Evolutionary conservation across 495 filamentous ascomycete genomes (phyloP).

Genomic region (Chaetomium cochliodes): DNA sequence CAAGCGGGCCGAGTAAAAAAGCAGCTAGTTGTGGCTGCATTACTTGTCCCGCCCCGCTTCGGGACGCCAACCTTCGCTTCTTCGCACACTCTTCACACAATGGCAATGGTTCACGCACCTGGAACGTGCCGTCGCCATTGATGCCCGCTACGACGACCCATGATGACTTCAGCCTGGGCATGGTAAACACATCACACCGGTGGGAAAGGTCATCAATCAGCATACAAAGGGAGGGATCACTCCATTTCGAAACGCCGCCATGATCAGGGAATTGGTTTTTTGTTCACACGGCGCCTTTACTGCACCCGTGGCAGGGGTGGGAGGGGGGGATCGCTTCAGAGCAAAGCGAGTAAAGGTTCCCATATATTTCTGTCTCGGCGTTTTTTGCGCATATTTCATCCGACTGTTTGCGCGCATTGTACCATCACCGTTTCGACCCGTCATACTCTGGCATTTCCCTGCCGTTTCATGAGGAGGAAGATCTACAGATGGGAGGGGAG

Average conservation of each 20-base stretch:
- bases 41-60: not conserved
- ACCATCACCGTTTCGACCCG: slow-evolving; percentile 25
- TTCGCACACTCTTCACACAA: slow-evolving; percentile 41
- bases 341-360: slow-evolving; percentile 11
- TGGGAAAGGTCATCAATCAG: slow-evolving; percentile 5
- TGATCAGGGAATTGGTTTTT: slow-evolving; percentile 16
- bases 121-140: slow-evolving; percentile 41
- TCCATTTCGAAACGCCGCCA: slow-evolving; percentile 17
- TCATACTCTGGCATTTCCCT: slow-evolving; percentile 11
- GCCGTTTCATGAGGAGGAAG: slow-evolving; percentile 26
- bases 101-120: slow-evolving; percentile 34
- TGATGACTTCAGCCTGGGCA: slow-evolving; percentile 32
- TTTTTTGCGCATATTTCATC: slow-evolving; percentile 29
- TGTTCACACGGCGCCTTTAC: slow-evolving; percentile 3
- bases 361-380: slow-evolving; percentile 34
- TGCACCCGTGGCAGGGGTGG: slow-evolving; percentile 2
- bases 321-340: not conserved
- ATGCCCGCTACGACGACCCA: slow-evolving; percentile 40
- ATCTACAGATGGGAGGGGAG: slow-evolving; percentile 8
- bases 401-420: slow-evolving; percentile 29
- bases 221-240: slow-evolving; percentile 18
- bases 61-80: slow-evolving; percentile 33
- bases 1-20: slow-evolving; percentile 59
- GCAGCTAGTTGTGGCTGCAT: not conserved
- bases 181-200: slow-evolving; percentile 13